A percentile compares a stretch with the other conserved stretches of the same genome.
Conservation (phyloP, 2,329 filamentous ascomycete species). For the Colletotrichum cuscutae region DNA sequence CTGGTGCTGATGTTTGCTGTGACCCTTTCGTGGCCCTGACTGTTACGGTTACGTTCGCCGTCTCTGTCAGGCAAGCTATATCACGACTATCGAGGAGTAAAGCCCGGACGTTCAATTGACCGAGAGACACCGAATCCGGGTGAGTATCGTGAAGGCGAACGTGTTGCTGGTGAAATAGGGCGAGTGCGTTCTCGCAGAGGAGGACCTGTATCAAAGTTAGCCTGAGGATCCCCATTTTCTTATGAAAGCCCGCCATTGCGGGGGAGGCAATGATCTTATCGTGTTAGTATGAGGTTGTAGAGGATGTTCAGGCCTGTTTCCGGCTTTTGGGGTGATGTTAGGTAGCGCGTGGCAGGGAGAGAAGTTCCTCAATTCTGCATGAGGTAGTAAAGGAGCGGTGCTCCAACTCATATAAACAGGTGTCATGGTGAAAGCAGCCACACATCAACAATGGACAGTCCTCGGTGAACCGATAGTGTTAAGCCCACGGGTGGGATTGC, state of each 20-base stretch:
- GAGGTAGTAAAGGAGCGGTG: not conserved
- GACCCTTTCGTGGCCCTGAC: constrained; percentile 18
- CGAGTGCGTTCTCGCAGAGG: constrained; percentile 18
- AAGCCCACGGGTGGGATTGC: not conserved
- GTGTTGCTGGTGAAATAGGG: constrained; percentile 31
- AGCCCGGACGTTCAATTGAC: constrained; percentile 10
- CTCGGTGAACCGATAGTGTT: not conserved
- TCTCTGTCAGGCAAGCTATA: constrained; percentile 26
- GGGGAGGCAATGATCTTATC: constrained; percentile 14
- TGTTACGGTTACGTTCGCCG: constrained; percentile 26
- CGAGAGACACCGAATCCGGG: constrained; percentile 32
- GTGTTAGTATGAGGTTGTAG: not conserved
- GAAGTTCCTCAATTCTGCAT: not conserved
- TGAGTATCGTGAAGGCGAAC: constrained; percentile 25
- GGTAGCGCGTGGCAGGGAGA: not conserved
- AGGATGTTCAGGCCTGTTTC: not conserved
- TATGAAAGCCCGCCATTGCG: constrained; percentile 25
- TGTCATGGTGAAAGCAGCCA: not conserved
- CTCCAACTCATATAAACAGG: constrained; percentile 13
- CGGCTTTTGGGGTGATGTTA: not conserved
- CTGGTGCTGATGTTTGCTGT: constrained; percentile 13
- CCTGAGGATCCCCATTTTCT: constrained; percentile 19
- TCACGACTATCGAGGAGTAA: constrained; percentile 25
- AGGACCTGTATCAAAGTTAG: constrained; percentile 35
- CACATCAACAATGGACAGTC: constrained; percentile 5